These are phyloP conservation scores for Geotrichum ghanense DNA, from an alignment of 805 yeast genomes.

Conservation along the genomic window DNA sequence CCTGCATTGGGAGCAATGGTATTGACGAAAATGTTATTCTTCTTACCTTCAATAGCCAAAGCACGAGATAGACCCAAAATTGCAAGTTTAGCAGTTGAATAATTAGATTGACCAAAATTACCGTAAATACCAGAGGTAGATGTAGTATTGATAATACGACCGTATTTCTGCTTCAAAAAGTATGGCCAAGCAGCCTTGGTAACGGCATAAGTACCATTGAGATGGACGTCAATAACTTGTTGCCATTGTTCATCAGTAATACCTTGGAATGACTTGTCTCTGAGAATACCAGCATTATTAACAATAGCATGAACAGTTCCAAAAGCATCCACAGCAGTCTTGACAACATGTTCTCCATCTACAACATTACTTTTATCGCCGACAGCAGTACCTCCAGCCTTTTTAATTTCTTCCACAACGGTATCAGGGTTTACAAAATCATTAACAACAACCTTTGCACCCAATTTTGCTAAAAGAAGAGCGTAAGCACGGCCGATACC, in stretches of 20 bases:
- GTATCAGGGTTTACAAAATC: conserved; percentile 66
- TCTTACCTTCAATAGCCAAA: conserved; percentile 83
- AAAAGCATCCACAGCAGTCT: conserved; percentile 62
- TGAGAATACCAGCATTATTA: conserved; percentile 92
- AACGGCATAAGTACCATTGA: conserved; percentile 69
- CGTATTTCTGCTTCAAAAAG: conserved; percentile 64
- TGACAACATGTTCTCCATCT: conserved; percentile 63
- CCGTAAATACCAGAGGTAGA: conserved; percentile 97
- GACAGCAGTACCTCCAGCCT: conserved; percentile 72
- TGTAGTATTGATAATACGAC: conserved; percentile 78
- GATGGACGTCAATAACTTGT: conserved; percentile 68
- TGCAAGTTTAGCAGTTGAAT: conserved; percentile 87
- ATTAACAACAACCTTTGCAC: conserved; percentile 91
- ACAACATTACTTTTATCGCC: conserved; percentile 78
- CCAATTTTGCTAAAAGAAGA: conserved; percentile 69
- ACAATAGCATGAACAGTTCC: conserved; percentile 80
- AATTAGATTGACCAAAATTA: conserved; percentile 94
- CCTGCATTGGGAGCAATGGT: conserved; percentile 96
- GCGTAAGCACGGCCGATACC: conserved; percentile 94
- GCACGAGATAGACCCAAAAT: conserved; percentile 78
- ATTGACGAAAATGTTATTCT: conserved; percentile 61
- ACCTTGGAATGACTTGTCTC: conserved; percentile 80
- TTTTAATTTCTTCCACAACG: conserved; percentile 64
- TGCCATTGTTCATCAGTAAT: conserved; percentile 81
- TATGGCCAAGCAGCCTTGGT: conserved; percentile 90